Evolutionary conservation across 192 early-diverging fungal genomes (phyloP).

Genomic region (Coemansia sp.): DNA sequence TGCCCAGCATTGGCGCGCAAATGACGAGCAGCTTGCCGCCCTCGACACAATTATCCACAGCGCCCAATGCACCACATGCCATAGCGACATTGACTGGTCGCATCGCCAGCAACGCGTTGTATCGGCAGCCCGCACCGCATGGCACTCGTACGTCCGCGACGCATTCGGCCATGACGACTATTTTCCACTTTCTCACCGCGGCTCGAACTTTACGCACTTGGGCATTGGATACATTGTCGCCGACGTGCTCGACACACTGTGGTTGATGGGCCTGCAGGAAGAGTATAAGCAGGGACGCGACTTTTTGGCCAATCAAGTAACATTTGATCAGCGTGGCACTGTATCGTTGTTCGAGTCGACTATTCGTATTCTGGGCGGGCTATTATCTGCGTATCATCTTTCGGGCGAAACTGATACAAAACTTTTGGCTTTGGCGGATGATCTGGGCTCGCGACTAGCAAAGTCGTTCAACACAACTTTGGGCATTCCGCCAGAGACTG

Average conservation of each 20-base stretch:
- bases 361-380: slow-evolving; percentile 80
- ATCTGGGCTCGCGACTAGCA: slow-evolving; percentile 72
- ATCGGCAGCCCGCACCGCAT: slow-evolving; percentile 72
- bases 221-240: slow-evolving; percentile 82
- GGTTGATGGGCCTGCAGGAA: slow-evolving; percentile 70
- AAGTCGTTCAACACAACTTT: slow-evolving; percentile 57
- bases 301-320: slow-evolving; percentile 64
- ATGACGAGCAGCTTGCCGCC: slow-evolving; percentile 16
- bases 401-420: slow-evolving; percentile 54
- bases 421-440: slow-evolving; percentile 70
- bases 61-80: background rate
- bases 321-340: slow-evolving; percentile 61
- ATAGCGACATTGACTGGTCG: slow-evolving; percentile 31
- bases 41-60: slow-evolving; percentile 26
- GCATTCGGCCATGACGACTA: slow-evolving; percentile 89
- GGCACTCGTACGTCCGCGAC: slow-evolving; percentile 74
- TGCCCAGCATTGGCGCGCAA: slow-evolving; percentile 29
- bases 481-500: slow-evolving; percentile 47
- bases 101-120: slow-evolving; percentile 60
- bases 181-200: slow-evolving; percentile 66
- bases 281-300: slow-evolving; percentile 71
- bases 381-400: slow-evolving; percentile 74
- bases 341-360: slow-evolving; percentile 85
- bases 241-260: slow-evolving; percentile 85
- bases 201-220: slow-evolving; percentile 61